Evolutionary conservation across 306 rosid genomes (phyloP).

Genomic region (Crotalaria pallida): DNA sequence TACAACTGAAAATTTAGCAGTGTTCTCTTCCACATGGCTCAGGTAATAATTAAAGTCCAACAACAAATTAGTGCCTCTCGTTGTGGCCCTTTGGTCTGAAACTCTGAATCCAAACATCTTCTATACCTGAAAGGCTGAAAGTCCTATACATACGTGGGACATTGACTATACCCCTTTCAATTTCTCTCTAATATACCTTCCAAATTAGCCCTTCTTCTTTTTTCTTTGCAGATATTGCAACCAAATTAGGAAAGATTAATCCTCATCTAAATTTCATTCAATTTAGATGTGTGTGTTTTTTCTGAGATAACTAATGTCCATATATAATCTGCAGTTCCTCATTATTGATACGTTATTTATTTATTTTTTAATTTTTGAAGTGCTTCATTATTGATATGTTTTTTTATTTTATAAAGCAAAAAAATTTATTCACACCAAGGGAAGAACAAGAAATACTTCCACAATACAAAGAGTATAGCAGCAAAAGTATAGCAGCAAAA

Average conservation of each 20-base stretch:
- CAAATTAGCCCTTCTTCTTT: background rate
- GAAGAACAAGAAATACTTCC: too few relatives aligned
- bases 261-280: background rate
- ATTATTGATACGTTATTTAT: background rate
- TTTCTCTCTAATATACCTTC: background rate
- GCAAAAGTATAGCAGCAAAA: too few relatives aligned
- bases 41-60: slow-evolving; percentile 18
- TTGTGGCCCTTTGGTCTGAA: slow-evolving; percentile 21
- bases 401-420: too few relatives aligned
- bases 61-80: slow-evolving; percentile 16
- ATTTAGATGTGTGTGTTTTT: too few relatives aligned
- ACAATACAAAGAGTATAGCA: too few relatives aligned
- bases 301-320: background rate
- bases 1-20: slow-evolving; percentile 37
- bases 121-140: slow-evolving; percentile 19
- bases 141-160: slow-evolving; percentile 41
- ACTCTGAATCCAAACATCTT: slow-evolving; percentile 24
- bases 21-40: slow-evolving; percentile 36
- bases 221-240: slow-evolving; percentile 9
- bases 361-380: too few relatives aligned
- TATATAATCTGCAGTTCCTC: background rate
- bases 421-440: too few relatives aligned
- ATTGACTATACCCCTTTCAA: slow-evolving; percentile 7
- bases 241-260: background rate
- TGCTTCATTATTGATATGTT: too few relatives aligned